A percentile compares a stretch with the other conserved stretches of the same genome.
These are phyloP conservation scores for Neoconidiobolus thromboides DNA, from an alignment of 371 early-diverging fungal species.

Conservation along the genomic window DNA sequence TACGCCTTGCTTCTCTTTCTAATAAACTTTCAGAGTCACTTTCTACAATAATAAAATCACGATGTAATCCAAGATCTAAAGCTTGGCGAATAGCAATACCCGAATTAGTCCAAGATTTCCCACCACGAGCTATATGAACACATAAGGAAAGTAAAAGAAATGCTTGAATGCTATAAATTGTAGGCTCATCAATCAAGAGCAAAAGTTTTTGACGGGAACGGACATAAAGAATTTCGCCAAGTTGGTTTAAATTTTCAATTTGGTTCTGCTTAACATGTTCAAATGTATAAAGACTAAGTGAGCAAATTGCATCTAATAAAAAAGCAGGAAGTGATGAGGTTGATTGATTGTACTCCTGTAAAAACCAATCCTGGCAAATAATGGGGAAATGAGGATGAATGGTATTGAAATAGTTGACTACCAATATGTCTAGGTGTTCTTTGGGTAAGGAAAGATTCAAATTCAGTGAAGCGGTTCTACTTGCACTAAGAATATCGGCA, in stretches of 20 bases:
- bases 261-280: not conserved
- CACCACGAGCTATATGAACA: not conserved
- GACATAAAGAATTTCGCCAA: not conserved
- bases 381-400: constrained; percentile 46
- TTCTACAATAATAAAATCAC: constrained; percentile 12
- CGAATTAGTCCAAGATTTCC: constrained; percentile 7
- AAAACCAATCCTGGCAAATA: constrained; percentile 37
- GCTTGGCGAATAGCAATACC: constrained; percentile 45
- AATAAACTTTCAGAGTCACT: not conserved
- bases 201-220: not conserved
- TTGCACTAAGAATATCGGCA: not conserved
- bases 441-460: not conserved
- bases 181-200: not conserved
- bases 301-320: constrained; percentile 48
- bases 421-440: constrained; percentile 19
- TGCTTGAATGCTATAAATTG: constrained; percentile 10
- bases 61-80: constrained; percentile 44
- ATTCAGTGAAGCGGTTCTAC: not conserved
- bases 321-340: constrained; percentile 36
- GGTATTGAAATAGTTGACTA: constrained; percentile 41
- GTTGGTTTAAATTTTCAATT: not conserved
- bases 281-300: constrained; percentile 12
- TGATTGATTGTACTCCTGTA: constrained; percentile 15
- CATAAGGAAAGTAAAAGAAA: constrained; percentile 12
- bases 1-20: constrained; percentile 34